Conservation (phyloP, 202 grass and related monocot genomes). For the Bolboschoenoplectus hybrid region DNA sequence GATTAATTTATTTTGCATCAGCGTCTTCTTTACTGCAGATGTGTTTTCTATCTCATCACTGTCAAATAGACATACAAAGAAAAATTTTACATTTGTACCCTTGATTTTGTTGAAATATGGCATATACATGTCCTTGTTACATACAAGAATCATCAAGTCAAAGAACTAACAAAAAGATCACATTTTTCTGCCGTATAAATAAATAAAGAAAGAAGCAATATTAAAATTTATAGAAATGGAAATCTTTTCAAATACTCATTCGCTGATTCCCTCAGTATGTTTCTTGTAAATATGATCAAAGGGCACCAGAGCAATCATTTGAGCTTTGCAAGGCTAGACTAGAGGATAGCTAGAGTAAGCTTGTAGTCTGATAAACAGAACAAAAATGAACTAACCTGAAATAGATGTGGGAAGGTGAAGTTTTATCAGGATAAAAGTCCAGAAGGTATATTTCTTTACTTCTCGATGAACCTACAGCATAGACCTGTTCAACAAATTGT, state of each 20-base stretch:
- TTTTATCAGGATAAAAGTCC: constrained; percentile 82
- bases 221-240: neutral
- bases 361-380: constrained; percentile 13
- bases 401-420: constrained; percentile 75
- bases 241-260: neutral
- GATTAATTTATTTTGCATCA: constrained; percentile 67
- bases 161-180: neutral
- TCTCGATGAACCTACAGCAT: constrained; percentile 67
- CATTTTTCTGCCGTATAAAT: neutral
- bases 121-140: neutral
- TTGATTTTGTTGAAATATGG: neutral
- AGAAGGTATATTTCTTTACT: constrained; percentile 69
- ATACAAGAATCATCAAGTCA: neutral
- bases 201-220: neutral
- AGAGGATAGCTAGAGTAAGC: constrained; percentile 13
- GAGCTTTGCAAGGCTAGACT: neutral
- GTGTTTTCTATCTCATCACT: constrained; percentile 58
- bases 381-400: constrained; percentile 63
- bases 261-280: neutral
- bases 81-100: neutral
- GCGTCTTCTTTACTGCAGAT: constrained; percentile 40
- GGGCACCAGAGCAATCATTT: neutral
- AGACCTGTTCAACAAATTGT: constrained; percentile 57
- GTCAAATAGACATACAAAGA: constrained; percentile 30
- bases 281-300: constrained; percentile 9